Evolutionary conservation across 805 yeast genomes (phyloP), one percentile per base, ranked within the genome.

Genomic region (Martiniozyma abietophila): DNA sequence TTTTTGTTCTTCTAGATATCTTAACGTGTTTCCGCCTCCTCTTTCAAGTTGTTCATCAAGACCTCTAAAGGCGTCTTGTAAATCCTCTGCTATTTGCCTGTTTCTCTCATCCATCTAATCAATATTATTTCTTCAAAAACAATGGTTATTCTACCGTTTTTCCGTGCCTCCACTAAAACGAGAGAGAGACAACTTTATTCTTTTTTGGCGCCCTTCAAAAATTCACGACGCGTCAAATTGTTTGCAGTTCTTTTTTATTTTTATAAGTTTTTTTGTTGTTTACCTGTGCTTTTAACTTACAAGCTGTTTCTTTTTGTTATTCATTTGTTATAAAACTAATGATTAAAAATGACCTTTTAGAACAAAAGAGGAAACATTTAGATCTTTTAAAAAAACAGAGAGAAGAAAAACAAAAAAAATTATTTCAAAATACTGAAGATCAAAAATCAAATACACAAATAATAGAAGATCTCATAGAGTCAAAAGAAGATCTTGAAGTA

Each of bases 31-130:
- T 37, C 47, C 40, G 23, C 54, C 45, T 38, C 40, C 14, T 50
- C 39, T n/a, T n/a, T n/a, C n/a, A n/a, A n/a, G n/a, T 35, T 38
- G 43, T 16, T 57, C 51, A 40, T 80, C 85, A 39, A 82, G 72
- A 38, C 80, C 86, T 29, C 67, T 65, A 30, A 81, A 60, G 42
- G 80, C 79, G 48, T 79, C 89, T 38, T 79, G 82, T 42, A 80
- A 75, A 43, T 79, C 74, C 61, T 23, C 32, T 27, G 34, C 25
- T 6, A 25, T 25, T 12, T 32, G 25, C 24, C 25, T 19, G 22
- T 19, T 23, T 21, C 38, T 25, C 14, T 29, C 34, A 26, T 23
- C 26, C 18, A 23, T 26, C 30, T 22, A 23, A 16, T 12, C 3
- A 5, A 21, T 11, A 11, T 8, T 21, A 21, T 21, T 8, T 21